Base-by-base conservation (phyloP, 2,329 filamentous ascomycete species). In the Pyricularia sp. region DNA sequence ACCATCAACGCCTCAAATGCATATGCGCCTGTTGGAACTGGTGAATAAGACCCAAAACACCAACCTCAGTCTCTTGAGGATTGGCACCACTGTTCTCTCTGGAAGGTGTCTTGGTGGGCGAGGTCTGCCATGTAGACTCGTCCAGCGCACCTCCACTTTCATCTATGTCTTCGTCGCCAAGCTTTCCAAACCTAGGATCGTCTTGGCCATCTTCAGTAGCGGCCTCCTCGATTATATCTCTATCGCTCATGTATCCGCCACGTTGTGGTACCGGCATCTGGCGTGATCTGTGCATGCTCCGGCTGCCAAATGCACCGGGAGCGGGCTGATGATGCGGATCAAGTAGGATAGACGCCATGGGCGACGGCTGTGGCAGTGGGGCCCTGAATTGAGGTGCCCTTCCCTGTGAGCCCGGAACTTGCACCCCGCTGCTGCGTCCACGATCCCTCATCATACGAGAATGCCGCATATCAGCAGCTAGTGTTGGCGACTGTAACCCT, bases 241-340 rank as follows among this genome's bases (percentile, higher is more conserved):
- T 76, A 67, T 78, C 84, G 40, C 73, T 78, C 62, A 77, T 80
- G 69, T 79, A 80, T 64, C 72, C 77, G 71, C 78, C 75, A 66
- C 76, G 76, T 69, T 78, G 65, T 59, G 49, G 65, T 6, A 19
- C 55, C 16, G 55, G 26, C 55, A 59, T 59, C 68, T 77, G 74
- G 26, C 81, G 80, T 16, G 75, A 73, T 63, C 78, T 75, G 66
- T 83, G 77, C n/a, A 77, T 71, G 63, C 80, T 83, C 53, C 79
- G 78, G 22, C 71, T 75, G 1, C 76, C 76, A 44, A 78, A 73
- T 5, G 77, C 77, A 10, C 81, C 78, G 1, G 78, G 77, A 1
- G 80, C 78, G 6, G 88, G 89, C 67, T 92, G 88, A 67, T 93
- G 87, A 71, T 90, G 88, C 2, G 88, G 86, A 74, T 93, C 89